Evolutionary conservation across 2,329 filamentous ascomycete species (phyloP), one percentile per base, ranked within the genome.

Genomic region (Exophiala oligosperma): DNA sequence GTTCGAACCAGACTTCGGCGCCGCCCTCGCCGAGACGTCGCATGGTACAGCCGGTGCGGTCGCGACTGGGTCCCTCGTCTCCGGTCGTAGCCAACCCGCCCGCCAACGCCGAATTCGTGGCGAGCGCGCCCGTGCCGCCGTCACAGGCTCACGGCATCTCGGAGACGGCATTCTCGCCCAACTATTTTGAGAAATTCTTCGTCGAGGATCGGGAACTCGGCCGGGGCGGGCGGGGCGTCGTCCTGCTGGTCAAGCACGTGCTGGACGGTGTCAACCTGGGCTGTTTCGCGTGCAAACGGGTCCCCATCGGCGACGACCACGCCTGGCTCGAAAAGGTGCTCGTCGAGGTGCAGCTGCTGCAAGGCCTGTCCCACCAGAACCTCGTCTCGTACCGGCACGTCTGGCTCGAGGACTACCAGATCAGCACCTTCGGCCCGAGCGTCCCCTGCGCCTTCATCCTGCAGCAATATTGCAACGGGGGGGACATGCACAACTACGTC

Each of bases 361-460:
- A 96, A 67, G 90, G 91, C 67, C 83, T 99, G 3, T 94, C 91
- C 0, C 94, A 99, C 70, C 90, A 92, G 57, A 99, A 99, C 63
- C 80, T 99, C 7, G 94, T 99, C 1, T 96, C 92, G 0, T 99
- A 99, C 72, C 88, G 93, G 5, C 94, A 97, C 74, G 94, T 96
- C 32, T 99, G 94, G 94, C 81, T 99, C 14, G 93, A 99, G 72
- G 89, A 97, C 71, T 87, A 89, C 53, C 85, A 89, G 65, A 84
- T 96, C 52, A 93, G 84, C 62, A 87, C 84, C 1, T 99, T 99
- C 71, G 90, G 92, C 0, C 94, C 95, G 0, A 91, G 86, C 54
- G 92, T 99, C 1, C 92, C 92, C 9, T 97, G 93, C 68, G 92
- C 93, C 3, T 99, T 96, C 71, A 99, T 99, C 57, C 81, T 99